Percentiles rank a stretch among this genome's conserved stretches.
These are phyloP conservation scores for Rhodomyrtus psidioides DNA, from an alignment of 441 rosid genomes.

Conservation along the genomic window DNA sequence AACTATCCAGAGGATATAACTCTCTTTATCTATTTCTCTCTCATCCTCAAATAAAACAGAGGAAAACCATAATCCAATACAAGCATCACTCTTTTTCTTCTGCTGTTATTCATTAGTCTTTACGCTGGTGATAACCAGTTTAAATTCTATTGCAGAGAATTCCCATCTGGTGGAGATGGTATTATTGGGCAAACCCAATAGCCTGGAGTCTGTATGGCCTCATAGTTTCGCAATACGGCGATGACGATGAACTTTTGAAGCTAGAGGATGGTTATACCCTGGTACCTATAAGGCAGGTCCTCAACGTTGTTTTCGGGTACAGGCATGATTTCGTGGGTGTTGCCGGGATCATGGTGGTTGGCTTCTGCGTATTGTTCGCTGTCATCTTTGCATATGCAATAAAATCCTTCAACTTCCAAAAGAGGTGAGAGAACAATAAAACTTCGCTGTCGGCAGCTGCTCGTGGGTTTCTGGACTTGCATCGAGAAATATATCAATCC, in stretches of 20 bases:
- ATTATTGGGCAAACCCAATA: slow-evolving; percentile 96
- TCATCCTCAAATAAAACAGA: not conserved
- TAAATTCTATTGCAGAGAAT: slow-evolving; percentile 52
- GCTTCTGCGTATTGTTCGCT: slow-evolving; percentile 62
- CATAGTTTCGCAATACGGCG: slow-evolving; percentile 73
- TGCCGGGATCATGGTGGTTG: slow-evolving; percentile 65
- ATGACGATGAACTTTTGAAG: slow-evolving; percentile 37
- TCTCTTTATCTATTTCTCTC: not conserved
- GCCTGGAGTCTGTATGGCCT: slow-evolving; percentile 96
- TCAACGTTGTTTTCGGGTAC: slow-evolving; percentile 52
- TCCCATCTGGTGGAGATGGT: slow-evolving; percentile 99
- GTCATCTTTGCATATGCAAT: slow-evolving; percentile 76
- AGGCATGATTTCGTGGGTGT: slow-evolving; percentile 73
- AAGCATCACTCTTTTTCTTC: not conserved
- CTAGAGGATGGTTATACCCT: slow-evolving; percentile 45
- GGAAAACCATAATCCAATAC: not conserved
- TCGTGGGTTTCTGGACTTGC: not conserved
- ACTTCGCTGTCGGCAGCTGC: not conserved
- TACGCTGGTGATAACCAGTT: too few relatives aligned
- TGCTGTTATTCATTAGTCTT: not conserved
- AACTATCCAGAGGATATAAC: not conserved
- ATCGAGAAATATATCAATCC: not conserved
- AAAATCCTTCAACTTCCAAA: slow-evolving; percentile 86
- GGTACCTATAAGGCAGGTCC: slow-evolving; percentile 42
- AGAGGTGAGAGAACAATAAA: slow-evolving; percentile 38